Conservation (phyloP, 345 rosid genomes). For the Arabidopsis arenosa region DNA sequence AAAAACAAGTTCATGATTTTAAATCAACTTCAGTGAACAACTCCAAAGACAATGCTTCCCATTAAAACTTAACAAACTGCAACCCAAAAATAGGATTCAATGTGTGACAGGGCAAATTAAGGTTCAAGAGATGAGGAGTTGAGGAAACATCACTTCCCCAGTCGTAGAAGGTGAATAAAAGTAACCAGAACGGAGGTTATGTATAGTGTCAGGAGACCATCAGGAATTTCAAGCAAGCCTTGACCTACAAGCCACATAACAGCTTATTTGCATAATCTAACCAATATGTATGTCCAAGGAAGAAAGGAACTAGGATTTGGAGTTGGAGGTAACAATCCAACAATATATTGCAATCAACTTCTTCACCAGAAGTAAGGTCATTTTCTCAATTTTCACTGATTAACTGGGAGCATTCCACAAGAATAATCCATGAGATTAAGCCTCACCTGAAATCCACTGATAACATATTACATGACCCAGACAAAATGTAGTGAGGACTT, state of each 20-base stretch:
- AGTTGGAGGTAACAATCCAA: not conserved
- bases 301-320: not conserved
- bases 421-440: too few species aligned
- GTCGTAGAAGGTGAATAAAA: not conserved
- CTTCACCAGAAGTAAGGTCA: not conserved
- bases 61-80: not conserved
- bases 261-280: too few species aligned
- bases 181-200: not conserved
- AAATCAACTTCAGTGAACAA: not conserved
- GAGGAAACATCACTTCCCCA: not conserved
- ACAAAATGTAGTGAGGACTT: not conserved
- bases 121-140: not conserved
- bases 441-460: not conserved
- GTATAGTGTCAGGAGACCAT: not conserved
- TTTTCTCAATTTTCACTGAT: not conserved
- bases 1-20: not conserved
- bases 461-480: not conserved
- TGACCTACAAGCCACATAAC: not conserved
- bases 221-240: not conserved
- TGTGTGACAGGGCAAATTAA: not conserved
- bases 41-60: not conserved
- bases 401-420: too few species aligned
- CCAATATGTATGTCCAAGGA: not conserved
- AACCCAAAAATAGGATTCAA: not conserved
- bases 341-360: not conserved